Evolutionary conservation across 495 filamentous ascomycete species (phyloP), one percentile per base, ranked within the genome.

Genomic region (Penicillium soppii): DNA sequence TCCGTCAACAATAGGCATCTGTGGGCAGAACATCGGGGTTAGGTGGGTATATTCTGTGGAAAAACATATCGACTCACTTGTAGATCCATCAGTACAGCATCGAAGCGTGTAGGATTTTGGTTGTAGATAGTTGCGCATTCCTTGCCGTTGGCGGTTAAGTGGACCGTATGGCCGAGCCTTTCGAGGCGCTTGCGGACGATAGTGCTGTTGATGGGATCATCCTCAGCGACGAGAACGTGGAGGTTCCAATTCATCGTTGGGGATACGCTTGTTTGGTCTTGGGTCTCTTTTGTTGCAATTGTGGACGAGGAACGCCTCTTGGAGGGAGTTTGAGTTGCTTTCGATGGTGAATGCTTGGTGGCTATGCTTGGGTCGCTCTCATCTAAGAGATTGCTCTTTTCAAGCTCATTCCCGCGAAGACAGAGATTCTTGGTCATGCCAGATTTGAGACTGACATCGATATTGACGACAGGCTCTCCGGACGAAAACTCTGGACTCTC

Each of bases 1-100:
- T 27, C 91, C 91, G 57, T 95, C 90, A 35, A 95, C 87, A 39
- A 96, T 94, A 4, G 91, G 91, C 91, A 96, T 96, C 88, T 92
- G 33, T 19, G 21, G 5, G 4, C 5, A n/a, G 39, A 38, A 59
- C 44, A 67, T 7, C 15, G 12, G 19, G 6, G 16, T 39, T 20
- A 27, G n/a, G 17, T 7, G 17, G 41, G 3, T 6, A 16, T 7
- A 8, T 26, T n/a, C 17, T 20, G 19, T 47, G 26, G 39, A 6
- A 16, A 13, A 33, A 20, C 8, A 21, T n/a, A 25, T 26, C 13
- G 29, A 38, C 77, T 60, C 58, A 90, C 90, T 77, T 96, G 91
- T 76, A 96, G 89, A 62, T 96, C 91, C 91, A 96, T 96, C 56
- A 96, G 73, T n/a, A 96, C 74, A 15, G 90, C 85, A 70, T 95